phyloP scores from a whole-genome alignment of 78 protist genomes.

The Anaeramoeba ignava region DNA sequence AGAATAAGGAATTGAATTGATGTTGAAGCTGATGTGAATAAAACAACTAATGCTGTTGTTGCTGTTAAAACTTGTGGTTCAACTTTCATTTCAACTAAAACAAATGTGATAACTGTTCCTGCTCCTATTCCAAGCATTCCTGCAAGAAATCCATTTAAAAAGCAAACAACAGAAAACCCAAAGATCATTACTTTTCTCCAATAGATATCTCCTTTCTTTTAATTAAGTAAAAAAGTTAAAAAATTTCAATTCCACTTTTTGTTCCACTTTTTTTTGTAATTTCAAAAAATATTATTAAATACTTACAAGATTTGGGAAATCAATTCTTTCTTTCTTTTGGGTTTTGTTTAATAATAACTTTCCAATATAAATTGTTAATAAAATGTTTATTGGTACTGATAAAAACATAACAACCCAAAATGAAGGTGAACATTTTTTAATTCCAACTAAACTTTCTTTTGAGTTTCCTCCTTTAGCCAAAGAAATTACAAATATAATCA shows the following conservation, averaged over 20 bases:
- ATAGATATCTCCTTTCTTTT: constrained; percentile 16
- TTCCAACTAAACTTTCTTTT: constrained; percentile 5
- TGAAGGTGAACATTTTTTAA: neutral
- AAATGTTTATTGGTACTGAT: neutral
- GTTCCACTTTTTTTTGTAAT: no score
- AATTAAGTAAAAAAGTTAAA: no score
- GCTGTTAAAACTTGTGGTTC: constrained; percentile 14
- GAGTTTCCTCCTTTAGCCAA: constrained; percentile 16
- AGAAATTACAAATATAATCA: neutral
- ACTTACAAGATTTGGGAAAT: no score
- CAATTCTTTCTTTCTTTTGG: neutral
- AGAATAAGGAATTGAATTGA: constrained; percentile 20
- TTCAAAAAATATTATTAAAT: no score
- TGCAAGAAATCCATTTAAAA: constrained; percentile 18
- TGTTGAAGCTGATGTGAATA: constrained; percentile 34
- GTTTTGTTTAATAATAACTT: neutral
- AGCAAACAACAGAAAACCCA: neutral
- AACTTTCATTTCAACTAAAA: constrained; percentile 23
- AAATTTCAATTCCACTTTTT: no score
- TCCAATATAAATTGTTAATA: neutral
- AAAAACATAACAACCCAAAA: constrained; percentile 14
- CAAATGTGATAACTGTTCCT: constrained; percentile 28
- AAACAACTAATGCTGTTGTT: constrained; percentile 10
- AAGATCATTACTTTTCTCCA: constrained; percentile 2
- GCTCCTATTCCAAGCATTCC: constrained; percentile 38